Conservation (phyloP, 495 filamentous ascomycete species). For the Acidiella bohemica region DNA sequence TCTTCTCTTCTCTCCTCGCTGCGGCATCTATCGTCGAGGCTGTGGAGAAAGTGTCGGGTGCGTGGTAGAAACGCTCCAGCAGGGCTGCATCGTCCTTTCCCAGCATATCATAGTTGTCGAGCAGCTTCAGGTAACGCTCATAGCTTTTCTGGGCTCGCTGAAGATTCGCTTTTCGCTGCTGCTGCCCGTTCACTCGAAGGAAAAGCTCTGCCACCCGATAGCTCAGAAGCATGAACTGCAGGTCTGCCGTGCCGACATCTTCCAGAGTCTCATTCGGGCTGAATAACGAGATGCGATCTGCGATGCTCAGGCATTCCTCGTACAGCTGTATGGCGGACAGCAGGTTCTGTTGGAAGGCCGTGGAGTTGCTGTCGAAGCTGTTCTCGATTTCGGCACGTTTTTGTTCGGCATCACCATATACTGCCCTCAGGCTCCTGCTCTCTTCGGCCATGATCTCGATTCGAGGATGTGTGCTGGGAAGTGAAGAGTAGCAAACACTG, state of each 20-base stretch:
- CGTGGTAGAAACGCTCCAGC: conserved; percentile 54
- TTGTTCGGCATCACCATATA: conserved; percentile 45
- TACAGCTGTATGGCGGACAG: conserved; percentile 52
- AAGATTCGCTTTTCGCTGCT: conserved; percentile 49
- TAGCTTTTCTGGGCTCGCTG: conserved; percentile 49
- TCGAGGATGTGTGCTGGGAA: too few species aligned
- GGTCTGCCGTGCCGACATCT: conserved; percentile 69
- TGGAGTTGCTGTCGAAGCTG: conserved; percentile 37
- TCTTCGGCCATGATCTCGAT: conserved; percentile 53
- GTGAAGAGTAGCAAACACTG: too few species aligned
- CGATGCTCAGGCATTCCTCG: conserved; percentile 55
- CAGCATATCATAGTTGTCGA: conserved; percentile 70
- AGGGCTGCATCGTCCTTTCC: conserved; percentile 52
- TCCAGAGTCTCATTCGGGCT: conserved; percentile 82
- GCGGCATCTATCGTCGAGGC: conserved; percentile 56
- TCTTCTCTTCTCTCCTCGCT: conserved; percentile 65
- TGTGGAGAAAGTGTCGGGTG: conserved; percentile 53
- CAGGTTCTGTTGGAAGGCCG: conserved; percentile 54
- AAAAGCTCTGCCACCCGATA: conserved; percentile 57
- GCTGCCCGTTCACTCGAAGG: conserved; percentile 38
- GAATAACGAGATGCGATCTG: conserved; percentile 63
- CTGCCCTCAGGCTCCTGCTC: conserved; percentile 41
- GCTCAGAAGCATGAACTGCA: conserved; percentile 61
- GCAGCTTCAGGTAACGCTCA: conserved; percentile 59
- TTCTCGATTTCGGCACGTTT: conserved; percentile 37